Base-by-base conservation (phyloP, 2,329 filamentous ascomycete species). In the Didymellaceae sp. region DNA sequence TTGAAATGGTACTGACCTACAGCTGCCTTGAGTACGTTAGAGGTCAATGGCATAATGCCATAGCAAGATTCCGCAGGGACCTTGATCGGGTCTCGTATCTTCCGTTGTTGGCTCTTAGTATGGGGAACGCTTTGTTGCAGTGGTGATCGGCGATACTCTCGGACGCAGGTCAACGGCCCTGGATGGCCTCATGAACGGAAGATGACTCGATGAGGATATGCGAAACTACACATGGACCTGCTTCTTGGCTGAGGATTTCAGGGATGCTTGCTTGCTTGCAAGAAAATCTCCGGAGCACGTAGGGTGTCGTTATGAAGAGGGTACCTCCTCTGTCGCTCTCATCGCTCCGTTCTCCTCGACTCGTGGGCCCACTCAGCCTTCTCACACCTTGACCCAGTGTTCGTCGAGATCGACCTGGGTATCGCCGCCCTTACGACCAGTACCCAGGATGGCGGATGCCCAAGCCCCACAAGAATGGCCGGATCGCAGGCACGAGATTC, bases 401-500 rank as follows among this genome's bases (percentile, higher is more conserved):
- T 31, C 42, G 25, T 33, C 30, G 34, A 40, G 33, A 45, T 48
- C 40, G 38, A 26, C 37, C 41, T 45, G 37, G 48, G 42, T 37
- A 44, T 35, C 34, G 20, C 34, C 25, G 26, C 41, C 24, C 25
- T 26, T n/a, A 37, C 25, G 26, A 17, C 14, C 31, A 43, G 37
- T 42, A 35, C 28, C 21, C 46, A 40, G 21, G 40, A 59, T 61
- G 55, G 45, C 45, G 34, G 45, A 61, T 40, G 18, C 37, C 11
- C 45, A 47, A 21, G 18, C 37, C 11, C 45, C 44, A 21, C 45
- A 46, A 41, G 49, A 54, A 35, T 62, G 57, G 55, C 55, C 61
- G 7, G 42, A 67, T 28, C 61, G 57, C 9, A 39, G 50, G 20
- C 9, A 41, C 10, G 43, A 58, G 5, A 59, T 68, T n/a, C 11